Evolutionary conservation across 345 rosid genomes (phyloP), one percentile per base, ranked within the genome.

Genomic region (Melaleuca quinquenervia): DNA sequence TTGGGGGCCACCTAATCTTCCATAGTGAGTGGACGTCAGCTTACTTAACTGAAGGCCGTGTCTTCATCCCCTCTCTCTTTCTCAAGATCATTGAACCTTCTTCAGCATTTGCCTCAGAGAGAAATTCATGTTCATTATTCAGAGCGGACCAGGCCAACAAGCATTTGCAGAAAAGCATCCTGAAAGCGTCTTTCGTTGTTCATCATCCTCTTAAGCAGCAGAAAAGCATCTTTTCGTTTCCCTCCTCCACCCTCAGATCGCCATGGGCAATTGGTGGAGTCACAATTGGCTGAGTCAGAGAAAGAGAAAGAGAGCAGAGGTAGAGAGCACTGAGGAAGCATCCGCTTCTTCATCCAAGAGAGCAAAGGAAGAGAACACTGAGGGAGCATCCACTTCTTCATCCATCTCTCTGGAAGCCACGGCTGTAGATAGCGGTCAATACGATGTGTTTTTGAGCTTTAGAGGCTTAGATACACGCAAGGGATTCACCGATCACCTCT

Each of bases 141-240:
- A 4, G 41, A 41, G 41, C 3, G 41, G 41, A 41, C 41, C 41
- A 41, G 41, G 41, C 41, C 41, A 41, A 41, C 41, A 4, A 41
- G 41, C 41, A 41, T 41, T 41, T 41, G 41, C 4, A 41, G 41
- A 41, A 41, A 41, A 41, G 41, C 41, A 41, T 41, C 41, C 41
- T 41, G 4, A 41, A 41, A 41, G 41, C 41, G 4, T 41, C 41
- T 41, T 2, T 41, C 41, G 41, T 41, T 41, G 56, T 53, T 53
- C 56, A 53, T 53, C 2, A 9, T 53, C 56, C 56, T 53, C 20
- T 53, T 8, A 53, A 41, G 41, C 41, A 1, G 56, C 56, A 3
- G 0, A 2, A 53, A 22, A 54, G 56, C 26, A 53, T 54, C 8
- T 54, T 8, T 54, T n/a, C n/a, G 0, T 2, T 54, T 3, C 21